These are phyloP conservation scores for Stromatinia cepivora DNA, from an alignment of 2,329 filamentous ascomycete genomes.

Conservation along the genomic window DNA sequence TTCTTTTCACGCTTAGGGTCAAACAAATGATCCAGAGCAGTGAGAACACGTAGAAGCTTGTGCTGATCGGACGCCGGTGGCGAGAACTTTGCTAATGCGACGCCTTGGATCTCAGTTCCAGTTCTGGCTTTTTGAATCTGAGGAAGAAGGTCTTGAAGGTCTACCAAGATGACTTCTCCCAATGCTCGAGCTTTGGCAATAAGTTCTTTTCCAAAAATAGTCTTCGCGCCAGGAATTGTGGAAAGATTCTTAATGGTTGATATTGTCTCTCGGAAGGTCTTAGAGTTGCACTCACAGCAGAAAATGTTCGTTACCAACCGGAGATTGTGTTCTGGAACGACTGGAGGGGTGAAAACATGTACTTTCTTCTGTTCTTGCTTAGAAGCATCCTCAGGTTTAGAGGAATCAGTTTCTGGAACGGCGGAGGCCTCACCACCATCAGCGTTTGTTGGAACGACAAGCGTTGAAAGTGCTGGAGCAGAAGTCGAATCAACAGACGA, in stretches of 20 bases:
- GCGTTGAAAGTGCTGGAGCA: not conserved
- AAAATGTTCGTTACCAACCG: conserved; percentile 95
- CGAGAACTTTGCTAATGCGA: conserved; percentile 93
- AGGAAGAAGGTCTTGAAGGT: conserved; percentile 80
- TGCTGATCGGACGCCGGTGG: conserved; percentile 95
- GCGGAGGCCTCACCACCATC: conserved; percentile 7
- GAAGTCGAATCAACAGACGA: not conserved
- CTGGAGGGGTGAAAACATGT: conserved; percentile 70
- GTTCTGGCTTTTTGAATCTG: conserved; percentile 85
- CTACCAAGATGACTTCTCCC: conserved; percentile 79
- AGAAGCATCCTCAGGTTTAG: conserved; percentile 32
- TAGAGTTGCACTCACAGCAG: conserved; percentile 93
- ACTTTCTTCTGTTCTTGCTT: conserved; percentile 41
- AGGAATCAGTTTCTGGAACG: conserved; percentile 28
- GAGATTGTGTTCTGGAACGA: conserved; percentile 85
- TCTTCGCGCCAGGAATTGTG: conserved; percentile 84
- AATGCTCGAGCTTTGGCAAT: conserved; percentile 82
- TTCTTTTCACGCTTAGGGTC: conserved; percentile 69
- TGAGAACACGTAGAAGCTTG: conserved; percentile 87
- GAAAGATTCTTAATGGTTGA: conserved; percentile 99
- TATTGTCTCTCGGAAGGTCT: conserved; percentile 96
- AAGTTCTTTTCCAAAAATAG: conserved; percentile 89
- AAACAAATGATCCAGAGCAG: conserved; percentile 93
- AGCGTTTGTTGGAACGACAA: conserved; percentile 14
- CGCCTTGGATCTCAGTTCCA: conserved; percentile 91